Evolutionary conservation across 2,329 filamentous ascomycete genomes (phyloP).

Genomic region (Phialemonium atrogriseum): DNA sequence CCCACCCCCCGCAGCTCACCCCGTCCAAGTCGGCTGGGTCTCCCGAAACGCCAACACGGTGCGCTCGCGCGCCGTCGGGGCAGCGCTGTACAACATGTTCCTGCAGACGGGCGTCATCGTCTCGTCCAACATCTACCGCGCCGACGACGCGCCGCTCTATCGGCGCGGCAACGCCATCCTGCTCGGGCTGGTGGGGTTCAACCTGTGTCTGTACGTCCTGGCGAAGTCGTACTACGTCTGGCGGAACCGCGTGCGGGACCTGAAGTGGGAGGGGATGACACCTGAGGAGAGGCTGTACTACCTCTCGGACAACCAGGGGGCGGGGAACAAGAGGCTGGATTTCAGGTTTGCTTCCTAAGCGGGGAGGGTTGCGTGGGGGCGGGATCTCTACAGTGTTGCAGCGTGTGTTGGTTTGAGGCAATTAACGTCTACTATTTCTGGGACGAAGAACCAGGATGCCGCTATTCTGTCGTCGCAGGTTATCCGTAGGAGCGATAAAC

Average conservation of each 20-base stretch:
- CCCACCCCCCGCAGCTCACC: too few relatives aligned
- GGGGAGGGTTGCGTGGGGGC: too few relatives aligned
- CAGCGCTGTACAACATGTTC: slow-evolving; percentile 45
- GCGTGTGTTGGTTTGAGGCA: too few relatives aligned
- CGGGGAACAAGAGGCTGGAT: slow-evolving; percentile 34
- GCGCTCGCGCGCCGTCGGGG: slow-evolving; percentile 46
- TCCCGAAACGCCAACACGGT: slow-evolving; percentile 51
- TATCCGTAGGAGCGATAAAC: too few relatives aligned
- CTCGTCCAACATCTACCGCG: slow-evolving; percentile 26
- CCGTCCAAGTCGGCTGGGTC: slow-evolving; percentile 47
- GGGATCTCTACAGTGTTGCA: too few relatives aligned
- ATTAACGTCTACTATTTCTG: too few relatives aligned
- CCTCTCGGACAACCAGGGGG: slow-evolving; percentile 26
- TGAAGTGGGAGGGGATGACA: slow-evolving; percentile 38
- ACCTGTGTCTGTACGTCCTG: slow-evolving; percentile 37
- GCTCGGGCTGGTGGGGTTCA: slow-evolving; percentile 30
- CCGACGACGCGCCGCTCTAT: slow-evolving; percentile 10
- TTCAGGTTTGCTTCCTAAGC: too few relatives aligned
- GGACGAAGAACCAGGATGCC: too few relatives aligned
- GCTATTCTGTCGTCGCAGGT: too few relatives aligned
- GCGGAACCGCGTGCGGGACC: slow-evolving; percentile 37
- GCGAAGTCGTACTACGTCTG: slow-evolving; percentile 45
- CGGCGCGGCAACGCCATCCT: slow-evolving; percentile 10
- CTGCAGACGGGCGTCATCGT: slow-evolving; percentile 21
- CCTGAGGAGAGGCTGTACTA: slow-evolving; percentile 26